These are phyloP conservation scores for Staphylotrichum tortipilum DNA, from an alignment of 495 filamentous ascomycete genomes.

Conservation along the genomic window DNA sequence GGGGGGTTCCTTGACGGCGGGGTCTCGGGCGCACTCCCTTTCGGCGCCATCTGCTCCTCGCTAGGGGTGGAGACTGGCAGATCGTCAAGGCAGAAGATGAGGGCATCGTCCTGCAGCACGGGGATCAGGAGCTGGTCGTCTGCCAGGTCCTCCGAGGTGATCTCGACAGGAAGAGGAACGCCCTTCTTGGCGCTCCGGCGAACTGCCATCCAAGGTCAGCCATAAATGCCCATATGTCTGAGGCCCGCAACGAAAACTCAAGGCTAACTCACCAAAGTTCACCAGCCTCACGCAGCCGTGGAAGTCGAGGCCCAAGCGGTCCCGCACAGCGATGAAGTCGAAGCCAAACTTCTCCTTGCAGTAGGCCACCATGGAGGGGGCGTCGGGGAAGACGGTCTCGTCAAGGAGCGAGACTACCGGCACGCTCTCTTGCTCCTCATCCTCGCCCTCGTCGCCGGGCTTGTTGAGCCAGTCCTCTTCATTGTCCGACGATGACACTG, in stretches of 20 bases:
- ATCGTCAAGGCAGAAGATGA: constrained; percentile 78
- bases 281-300: constrained; percentile 74
- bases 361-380: constrained; percentile 59
- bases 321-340: constrained; percentile 60
- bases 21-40: neutral
- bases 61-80: constrained; percentile 40
- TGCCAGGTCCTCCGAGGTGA: constrained; percentile 50
- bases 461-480: constrained; percentile 70
- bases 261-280: constrained; percentile 54
- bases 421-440: constrained; percentile 48
- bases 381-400: constrained; percentile 56
- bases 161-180: constrained; percentile 44
- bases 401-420: constrained; percentile 64
- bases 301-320: constrained; percentile 66
- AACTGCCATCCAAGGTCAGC: constrained; percentile 17
- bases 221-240: neutral
- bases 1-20: constrained; percentile 2
- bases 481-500: constrained; percentile 25
- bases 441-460: constrained; percentile 23
- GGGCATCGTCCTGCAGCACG: constrained; percentile 79
- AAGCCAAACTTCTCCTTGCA: constrained; percentile 64
- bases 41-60: constrained; percentile 11
- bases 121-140: constrained; percentile 75
- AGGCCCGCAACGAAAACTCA: too few species aligned
- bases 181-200: constrained; percentile 36